Conservation (phyloP, 257 asterid genomes). For the Gardenia jasminoides region DNA sequence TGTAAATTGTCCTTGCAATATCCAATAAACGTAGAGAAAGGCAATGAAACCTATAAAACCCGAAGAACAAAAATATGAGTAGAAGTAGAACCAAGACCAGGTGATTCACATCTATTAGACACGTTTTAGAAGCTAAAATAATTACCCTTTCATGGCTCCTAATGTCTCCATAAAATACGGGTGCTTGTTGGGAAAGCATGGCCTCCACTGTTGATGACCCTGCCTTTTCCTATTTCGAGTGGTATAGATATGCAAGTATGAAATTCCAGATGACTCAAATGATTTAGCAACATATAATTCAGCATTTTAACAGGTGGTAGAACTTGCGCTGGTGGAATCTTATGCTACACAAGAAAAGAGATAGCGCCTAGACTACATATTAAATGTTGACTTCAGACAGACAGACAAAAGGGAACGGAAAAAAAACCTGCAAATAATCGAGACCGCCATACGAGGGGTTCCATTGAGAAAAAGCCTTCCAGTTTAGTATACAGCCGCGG, state of each 20-base stretch:
- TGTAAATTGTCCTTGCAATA: slow-evolving; percentile 64
- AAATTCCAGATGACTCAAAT: slow-evolving; percentile 7
- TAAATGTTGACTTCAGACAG: background rate
- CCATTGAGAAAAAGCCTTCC: slow-evolving; percentile 85
- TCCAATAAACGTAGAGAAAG: slow-evolving; percentile 71
- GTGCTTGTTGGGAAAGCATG: slow-evolving; percentile 83
- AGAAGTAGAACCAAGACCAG: background rate
- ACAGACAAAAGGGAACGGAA: background rate
- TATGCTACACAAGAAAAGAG: background rate
- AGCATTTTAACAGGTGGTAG: background rate
- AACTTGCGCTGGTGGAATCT: background rate
- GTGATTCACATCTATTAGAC: background rate
- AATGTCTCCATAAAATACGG: slow-evolving; percentile 85
- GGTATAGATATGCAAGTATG: slow-evolving; percentile 11
- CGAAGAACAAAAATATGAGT: slow-evolving; percentile 3
- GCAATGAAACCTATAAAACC: slow-evolving; percentile 57
- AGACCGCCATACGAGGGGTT: slow-evolving; percentile 75
- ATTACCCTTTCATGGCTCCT: slow-evolving; percentile 93
- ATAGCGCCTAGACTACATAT: background rate
- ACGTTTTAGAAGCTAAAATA: background rate
- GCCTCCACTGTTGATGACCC: slow-evolving; percentile 79
- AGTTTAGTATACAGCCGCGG: slow-evolving; percentile 59
- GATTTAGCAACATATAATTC: background rate
- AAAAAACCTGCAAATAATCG: slow-evolving; percentile 67
- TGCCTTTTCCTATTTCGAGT: slow-evolving; percentile 50